Percentiles rank a stretch among this genome's conserved stretches.
phyloP scores from a whole-genome alignment of 257 asterid species.

The Avicennia marina region DNA sequence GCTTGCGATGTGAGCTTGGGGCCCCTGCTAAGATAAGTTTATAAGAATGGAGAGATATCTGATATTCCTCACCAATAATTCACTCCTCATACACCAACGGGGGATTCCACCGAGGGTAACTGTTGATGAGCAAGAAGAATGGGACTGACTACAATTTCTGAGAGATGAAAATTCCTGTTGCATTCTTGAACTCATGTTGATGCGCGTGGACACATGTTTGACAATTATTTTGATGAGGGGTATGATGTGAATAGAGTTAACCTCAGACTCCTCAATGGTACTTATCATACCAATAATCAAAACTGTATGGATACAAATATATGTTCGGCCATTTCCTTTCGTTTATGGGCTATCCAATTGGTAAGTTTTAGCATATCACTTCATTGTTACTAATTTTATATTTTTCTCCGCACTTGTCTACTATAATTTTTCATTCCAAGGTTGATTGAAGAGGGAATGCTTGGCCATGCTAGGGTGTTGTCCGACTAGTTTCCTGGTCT shows the following conservation, averaged over 20 bases:
- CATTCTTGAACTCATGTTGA: constrained; percentile 93
- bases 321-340: no score
- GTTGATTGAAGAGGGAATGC: constrained; percentile 7
- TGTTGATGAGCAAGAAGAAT: constrained; percentile 67
- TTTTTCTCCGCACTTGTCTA: not conserved
- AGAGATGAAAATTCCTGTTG: constrained; percentile 48
- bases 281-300: not conserved
- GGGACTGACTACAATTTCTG: constrained; percentile 79
- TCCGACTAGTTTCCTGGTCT: constrained; percentile 10
- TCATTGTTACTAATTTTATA: no score
- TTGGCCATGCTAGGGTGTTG: not conserved
- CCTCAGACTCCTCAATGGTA: constrained; percentile 71
- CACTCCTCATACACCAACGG: constrained; percentile 50
- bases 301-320: not conserved
- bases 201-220: constrained; percentile 80
- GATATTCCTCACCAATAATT: constrained; percentile 72
- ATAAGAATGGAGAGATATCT: constrained; percentile 46
- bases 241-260: constrained; percentile 77
- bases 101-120: constrained; percentile 48
- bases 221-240: constrained; percentile 58
- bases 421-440: constrained; percentile 6
- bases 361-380: not conserved
- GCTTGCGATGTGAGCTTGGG: no score
- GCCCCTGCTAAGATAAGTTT: constrained; percentile 38
- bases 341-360: no score